Base-by-base conservation (phyloP, 352 stramenopile genomes). In the Pythium sp. region DNA sequence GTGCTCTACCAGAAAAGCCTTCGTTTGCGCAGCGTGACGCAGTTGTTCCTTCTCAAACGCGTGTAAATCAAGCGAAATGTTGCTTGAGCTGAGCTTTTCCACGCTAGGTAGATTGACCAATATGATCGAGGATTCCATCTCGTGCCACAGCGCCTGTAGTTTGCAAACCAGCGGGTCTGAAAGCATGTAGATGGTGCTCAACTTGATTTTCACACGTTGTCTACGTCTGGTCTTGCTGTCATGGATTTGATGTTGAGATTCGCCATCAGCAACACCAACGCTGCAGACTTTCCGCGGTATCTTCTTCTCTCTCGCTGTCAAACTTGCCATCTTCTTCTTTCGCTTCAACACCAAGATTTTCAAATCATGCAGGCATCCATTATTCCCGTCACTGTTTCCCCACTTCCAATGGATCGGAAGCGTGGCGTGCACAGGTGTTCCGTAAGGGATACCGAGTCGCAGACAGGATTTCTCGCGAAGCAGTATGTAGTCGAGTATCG, bases 401-500 rank as follows among this genome's bases (percentile, higher is more conserved):
- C 87, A 94, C 60, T 82, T 82, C 85, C 85, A 94, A 26, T 86
- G 75, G 3, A 51, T 15, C 1, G 86, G 87, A 3, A 91, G 70
- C 32, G 55, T 58, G 1, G 74, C 80, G 34, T 89, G 74, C 0
- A 24, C 18, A 1, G 87, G 83, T 0, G 84, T 80, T 14, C 87
- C 87, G 5, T 74, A 62, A 0, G 62, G 36, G 53, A 94, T 91
- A 11, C 71, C 68, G 1, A 94, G 67, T 9, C 85, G 83, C 1
- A 71, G n/a, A 5, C 82, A 69, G 6, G 84, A 80, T 9, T 62
- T 58, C 7, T 30, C 49, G 0, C 85, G 80, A 18, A 91, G 62
- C 2, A 94, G 62, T 5, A 93, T 28, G 64, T 93, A 94, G 56
- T 94, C 86, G 5, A 94, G 34, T 56, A 93, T 85, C 4, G 85